Percentiles rank a stretch among this genome's conserved stretches.
Conservation (phyloP, 2,329 filamentous ascomycete species). For the Colletotrichum tofieldiae region DNA sequence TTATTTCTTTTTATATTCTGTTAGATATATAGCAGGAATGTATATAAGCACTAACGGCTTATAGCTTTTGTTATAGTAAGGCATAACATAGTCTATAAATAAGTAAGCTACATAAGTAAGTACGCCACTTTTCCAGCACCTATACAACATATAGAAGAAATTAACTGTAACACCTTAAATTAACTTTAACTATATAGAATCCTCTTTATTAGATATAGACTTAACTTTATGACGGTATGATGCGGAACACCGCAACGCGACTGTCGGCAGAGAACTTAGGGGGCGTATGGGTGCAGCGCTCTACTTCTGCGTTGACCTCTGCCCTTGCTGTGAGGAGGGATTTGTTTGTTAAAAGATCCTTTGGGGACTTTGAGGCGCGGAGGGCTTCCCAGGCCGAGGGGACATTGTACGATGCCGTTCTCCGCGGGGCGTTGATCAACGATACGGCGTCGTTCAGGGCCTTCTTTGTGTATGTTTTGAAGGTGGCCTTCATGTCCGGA, state of each 20-base stretch:
- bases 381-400: conserved; percentile 73
- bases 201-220: too few species aligned
- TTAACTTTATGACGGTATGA: too few species aligned
- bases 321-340: conserved; percentile 67
- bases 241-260: conserved; percentile 74
- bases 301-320: conserved; percentile 74
- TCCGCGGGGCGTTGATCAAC: conserved; percentile 75
- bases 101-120: too few species aligned
- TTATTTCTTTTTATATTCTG: too few species aligned
- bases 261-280: conserved; percentile 76
- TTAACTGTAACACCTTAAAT: too few species aligned
- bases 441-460: conserved; percentile 74
- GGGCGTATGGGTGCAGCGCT: conserved; percentile 72
- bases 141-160: too few species aligned
- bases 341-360: conserved; percentile 64
- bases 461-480: conserved; percentile 75
- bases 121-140: too few species aligned
- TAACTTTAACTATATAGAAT: too few species aligned
- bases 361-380: conserved; percentile 64
- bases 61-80: too few species aligned
- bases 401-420: conserved; percentile 74
- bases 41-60: too few species aligned
- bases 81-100: too few species aligned
- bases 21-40: too few species aligned
- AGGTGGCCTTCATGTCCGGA: conserved; percentile 73